Conservation (phyloP, 192 early-diverging fungal genomes). For the Coemansia sp. region DNA sequence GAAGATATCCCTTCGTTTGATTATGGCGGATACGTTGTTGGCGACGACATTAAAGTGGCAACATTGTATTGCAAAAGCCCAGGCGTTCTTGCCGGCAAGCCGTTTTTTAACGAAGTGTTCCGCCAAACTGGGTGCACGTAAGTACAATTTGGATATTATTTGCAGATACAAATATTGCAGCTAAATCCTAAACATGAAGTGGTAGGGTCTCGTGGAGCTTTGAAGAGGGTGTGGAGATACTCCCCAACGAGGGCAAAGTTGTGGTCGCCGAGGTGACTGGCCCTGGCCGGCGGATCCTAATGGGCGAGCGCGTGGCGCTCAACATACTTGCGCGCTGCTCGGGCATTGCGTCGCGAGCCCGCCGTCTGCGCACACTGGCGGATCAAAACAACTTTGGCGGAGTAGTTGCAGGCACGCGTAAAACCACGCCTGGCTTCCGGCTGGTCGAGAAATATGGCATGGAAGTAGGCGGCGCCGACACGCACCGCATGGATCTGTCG, state of each 20-base stretch:
- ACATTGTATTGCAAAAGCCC: constrained; percentile 84
- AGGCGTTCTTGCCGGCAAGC: constrained; percentile 90
- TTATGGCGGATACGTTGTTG: constrained; percentile 96
- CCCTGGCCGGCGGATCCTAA: constrained; percentile 75
- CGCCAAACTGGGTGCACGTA: constrained; percentile 84
- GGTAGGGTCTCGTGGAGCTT: constrained; percentile 80
- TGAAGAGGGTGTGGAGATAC: constrained; percentile 77
- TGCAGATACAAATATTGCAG: not conserved
- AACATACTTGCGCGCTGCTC: constrained; percentile 93
- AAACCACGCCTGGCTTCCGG: constrained; percentile 97
- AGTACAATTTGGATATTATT: constrained; percentile 4
- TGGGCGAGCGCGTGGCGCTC: constrained; percentile 92
- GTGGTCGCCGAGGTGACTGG: constrained; percentile 81
- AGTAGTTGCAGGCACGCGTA: constrained; percentile 91
- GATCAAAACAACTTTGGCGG: constrained; percentile 74
- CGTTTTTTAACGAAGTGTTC: constrained; percentile 96
- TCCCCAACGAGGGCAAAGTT: constrained; percentile 61
- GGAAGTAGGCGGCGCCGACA: constrained; percentile 94
- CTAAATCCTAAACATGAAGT: not conserved
- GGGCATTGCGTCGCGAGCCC: constrained; percentile 79
- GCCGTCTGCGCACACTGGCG: constrained; percentile 59
- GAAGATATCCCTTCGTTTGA: constrained; percentile 98
- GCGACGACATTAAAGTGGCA: constrained; percentile 77
- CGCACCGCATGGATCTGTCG: constrained; percentile 94
- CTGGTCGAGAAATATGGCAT: constrained; percentile 98